A percentile compares a stretch with the other conserved stretches of the same genome.
These are phyloP conservation scores for Chrysoporthe puriensis DNA, from an alignment of 2,329 filamentous ascomycete genomes.

Conservation along the genomic window DNA sequence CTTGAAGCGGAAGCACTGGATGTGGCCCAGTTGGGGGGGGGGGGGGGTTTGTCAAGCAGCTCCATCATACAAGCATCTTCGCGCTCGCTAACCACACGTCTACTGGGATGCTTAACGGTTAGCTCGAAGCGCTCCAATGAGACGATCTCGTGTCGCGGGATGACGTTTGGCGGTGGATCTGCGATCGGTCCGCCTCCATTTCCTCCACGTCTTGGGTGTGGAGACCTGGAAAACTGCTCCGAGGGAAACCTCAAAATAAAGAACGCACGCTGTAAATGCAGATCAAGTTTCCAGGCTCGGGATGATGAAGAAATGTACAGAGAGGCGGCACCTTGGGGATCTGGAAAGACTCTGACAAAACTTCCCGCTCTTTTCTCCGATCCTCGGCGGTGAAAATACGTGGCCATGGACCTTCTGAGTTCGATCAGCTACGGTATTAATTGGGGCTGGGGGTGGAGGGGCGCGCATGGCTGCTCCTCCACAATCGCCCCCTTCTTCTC, in stretches of 20 bases:
- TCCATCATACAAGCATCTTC: not conserved
- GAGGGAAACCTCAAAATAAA: not conserved
- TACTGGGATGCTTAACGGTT: not conserved
- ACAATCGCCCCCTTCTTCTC: constrained; percentile 4
- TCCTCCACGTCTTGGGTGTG: not conserved
- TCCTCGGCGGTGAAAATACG: too few species aligned
- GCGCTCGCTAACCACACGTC: not conserved
- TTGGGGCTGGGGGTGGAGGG: not conserved
- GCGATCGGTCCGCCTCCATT: not conserved
- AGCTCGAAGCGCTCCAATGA: constrained; percentile 17
- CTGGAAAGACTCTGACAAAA: too few species aligned
- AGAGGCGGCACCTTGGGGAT: not conserved
- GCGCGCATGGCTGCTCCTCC: constrained; percentile 11
- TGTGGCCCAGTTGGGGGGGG: not conserved
- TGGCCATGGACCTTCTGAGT: too few species aligned
- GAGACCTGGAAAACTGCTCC: not conserved
- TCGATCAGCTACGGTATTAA: too few species aligned
- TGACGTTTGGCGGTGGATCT: constrained; percentile 20
- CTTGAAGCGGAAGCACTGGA: not conserved
- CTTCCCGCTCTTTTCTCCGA: too few species aligned
- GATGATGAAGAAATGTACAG: not conserved
- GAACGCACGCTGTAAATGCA: not conserved
- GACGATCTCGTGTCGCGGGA: not conserved
- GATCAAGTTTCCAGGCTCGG: not conserved
- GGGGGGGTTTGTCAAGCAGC: not conserved